phyloP scores from a whole-genome alignment of 1,139 yeast genomes.

The Sugiyamaella japonica region DNA sequence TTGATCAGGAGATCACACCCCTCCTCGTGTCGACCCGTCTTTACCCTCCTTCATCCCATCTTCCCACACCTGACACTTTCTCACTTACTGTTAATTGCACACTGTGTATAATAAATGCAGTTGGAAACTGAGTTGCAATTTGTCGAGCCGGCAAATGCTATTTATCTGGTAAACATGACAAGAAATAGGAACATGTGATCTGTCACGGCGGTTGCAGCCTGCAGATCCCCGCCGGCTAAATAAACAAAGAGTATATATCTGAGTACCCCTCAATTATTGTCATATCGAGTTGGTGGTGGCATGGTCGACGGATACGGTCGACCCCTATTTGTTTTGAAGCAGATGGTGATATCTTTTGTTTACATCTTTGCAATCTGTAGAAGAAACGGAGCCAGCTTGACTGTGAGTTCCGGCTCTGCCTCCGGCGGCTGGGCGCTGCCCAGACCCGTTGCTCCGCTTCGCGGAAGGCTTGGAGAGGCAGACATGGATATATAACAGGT shows the following conservation, averaged over 20 bases:
- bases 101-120: not conserved
- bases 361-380: too few species aligned
- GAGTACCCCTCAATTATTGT: conserved; percentile 1
- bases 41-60: not conserved
- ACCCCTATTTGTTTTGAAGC: not conserved
- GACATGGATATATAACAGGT: too few species aligned
- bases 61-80: not conserved
- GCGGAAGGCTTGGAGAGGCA: too few species aligned
- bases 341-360: too few species aligned
- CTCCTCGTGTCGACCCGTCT: not conserved
- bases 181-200: not conserved
- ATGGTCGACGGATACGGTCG: too few species aligned
- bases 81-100: not conserved
- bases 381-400: too few species aligned
- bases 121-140: not conserved
- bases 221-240: conserved; percentile 5
- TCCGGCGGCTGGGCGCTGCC: too few species aligned
- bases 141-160: not conserved
- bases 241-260: not conserved
- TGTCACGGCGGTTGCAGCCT: not conserved
- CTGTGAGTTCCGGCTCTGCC: too few species aligned
- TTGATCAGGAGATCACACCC: not conserved
- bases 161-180: not conserved
- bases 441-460: too few species aligned
- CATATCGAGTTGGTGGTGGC: not conserved